A percentile compares a stretch with the other conserved stretches of the same genome.
These are phyloP conservation scores for Colletotrichum sp. DNA, from an alignment of 2,329 filamentous ascomycete genomes.

Conservation along the genomic window DNA sequence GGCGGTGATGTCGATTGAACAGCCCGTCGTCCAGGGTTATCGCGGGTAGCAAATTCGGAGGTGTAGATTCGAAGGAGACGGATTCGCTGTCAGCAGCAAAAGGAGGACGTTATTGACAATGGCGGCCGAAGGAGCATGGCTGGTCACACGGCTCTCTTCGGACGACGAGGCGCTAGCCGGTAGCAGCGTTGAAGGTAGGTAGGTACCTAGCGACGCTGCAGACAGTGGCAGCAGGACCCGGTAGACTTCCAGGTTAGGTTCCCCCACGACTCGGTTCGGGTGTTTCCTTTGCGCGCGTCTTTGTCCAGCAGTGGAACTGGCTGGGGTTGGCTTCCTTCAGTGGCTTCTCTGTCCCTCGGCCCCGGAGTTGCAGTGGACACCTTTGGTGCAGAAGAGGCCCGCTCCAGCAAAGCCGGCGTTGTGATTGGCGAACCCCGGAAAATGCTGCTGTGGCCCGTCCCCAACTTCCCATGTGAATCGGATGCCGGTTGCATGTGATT, in stretches of 20 bases:
- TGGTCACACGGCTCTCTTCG: slow-evolving; percentile 12
- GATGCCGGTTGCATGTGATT: slow-evolving; percentile 18
- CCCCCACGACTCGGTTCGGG: slow-evolving; percentile 4
- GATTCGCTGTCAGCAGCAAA: not conserved
- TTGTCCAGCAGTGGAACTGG: not conserved
- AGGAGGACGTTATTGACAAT: not conserved
- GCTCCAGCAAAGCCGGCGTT: not conserved
- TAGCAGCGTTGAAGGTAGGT: not conserved
- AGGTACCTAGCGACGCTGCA: not conserved
- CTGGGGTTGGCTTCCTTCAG: not conserved
- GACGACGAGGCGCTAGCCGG: slow-evolving; percentile 11
- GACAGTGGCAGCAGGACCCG: not conserved
- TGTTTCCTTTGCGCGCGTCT: not conserved
- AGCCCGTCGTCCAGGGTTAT: not conserved
- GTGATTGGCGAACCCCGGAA: slow-evolving; percentile 20
- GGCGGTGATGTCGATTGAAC: not conserved
- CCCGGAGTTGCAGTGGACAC: slow-evolving; percentile 13
- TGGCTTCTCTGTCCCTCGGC: slow-evolving; percentile 16
- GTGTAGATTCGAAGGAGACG: not conserved
- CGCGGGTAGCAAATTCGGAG: not conserved
- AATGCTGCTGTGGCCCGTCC: not conserved
- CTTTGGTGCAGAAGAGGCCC: not conserved
- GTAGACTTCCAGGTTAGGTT: not conserved
- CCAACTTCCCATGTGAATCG: slow-evolving; percentile 18
- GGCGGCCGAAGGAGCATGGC: not conserved